Evolutionary conservation across 2,329 filamentous ascomycete species (phyloP).

Genomic region (Fusarium sp.): DNA sequence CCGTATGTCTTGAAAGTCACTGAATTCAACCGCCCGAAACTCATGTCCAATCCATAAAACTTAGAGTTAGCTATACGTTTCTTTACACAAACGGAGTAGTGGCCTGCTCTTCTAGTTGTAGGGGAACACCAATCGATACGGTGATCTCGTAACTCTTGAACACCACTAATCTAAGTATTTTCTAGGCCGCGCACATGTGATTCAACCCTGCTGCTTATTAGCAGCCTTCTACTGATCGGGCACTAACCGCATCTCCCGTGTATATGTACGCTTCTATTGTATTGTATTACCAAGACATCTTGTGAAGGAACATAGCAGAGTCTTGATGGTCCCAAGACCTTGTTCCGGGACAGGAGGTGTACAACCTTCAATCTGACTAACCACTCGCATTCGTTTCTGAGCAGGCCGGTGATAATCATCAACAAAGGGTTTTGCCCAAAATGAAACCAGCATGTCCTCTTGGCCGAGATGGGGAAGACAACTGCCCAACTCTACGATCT

Average conservation of each 20-base stretch:
- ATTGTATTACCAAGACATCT: neutral
- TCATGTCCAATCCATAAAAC: neutral
- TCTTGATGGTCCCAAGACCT: conserved; percentile 13
- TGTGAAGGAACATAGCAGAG: conserved; percentile 1
- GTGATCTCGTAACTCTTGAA: neutral
- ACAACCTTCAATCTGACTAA: conserved; percentile 3
- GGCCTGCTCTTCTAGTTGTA: neutral
- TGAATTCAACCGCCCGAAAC: neutral
- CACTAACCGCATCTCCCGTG: conserved; percentile 20
- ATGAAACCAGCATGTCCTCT: neutral
- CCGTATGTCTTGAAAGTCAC: neutral
- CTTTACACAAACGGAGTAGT: no score
- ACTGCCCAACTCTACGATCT: neutral
- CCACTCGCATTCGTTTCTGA: conserved; percentile 21
- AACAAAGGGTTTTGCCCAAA: neutral
- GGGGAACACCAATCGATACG: neutral
- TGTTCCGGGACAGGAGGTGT: conserved; percentile 12
- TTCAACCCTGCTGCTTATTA: neutral
- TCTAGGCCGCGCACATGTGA: neutral
- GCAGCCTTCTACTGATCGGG: neutral
- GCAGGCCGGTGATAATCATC: conserved; percentile 14
- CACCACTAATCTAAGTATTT: neutral
- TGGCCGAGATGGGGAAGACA: neutral
- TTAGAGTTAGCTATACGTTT: neutral
- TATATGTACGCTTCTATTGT: neutral